A percentile compares a stretch with the other conserved stretches of the same genome.
phyloP scores from a whole-genome alignment of 2,329 filamentous ascomycete genomes.

The Verticillium klebahnii region DNA sequence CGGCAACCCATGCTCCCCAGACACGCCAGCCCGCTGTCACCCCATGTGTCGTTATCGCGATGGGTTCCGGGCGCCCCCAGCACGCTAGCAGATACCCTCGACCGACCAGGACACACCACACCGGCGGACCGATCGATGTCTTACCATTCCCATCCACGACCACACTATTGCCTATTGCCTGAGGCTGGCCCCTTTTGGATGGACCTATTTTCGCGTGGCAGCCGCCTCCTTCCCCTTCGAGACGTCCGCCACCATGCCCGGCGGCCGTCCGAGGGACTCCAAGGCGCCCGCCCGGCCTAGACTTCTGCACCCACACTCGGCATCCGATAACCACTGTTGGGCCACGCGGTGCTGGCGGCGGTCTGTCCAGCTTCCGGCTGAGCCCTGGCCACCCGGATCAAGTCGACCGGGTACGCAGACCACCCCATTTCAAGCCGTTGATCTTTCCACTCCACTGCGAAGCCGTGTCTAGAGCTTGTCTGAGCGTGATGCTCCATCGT shows the following conservation, averaged over 20 bases:
- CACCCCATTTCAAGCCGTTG: too few species aligned
- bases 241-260: neutral
- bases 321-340: neutral
- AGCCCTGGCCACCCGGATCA: neutral
- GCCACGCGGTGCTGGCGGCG: neutral
- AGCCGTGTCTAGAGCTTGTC: too few species aligned
- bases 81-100: neutral
- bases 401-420: neutral
- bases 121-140: neutral
- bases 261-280: neutral
- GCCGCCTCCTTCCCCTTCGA: neutral
- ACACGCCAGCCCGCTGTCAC: neutral
- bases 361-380: neutral
- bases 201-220: neutral
- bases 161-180: neutral
- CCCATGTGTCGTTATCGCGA: neutral
- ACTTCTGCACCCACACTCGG: neutral
- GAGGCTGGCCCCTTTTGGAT: neutral
- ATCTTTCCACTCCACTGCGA: too few species aligned
- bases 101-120: too few species aligned
- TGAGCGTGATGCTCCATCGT: too few species aligned
- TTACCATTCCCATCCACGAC: neutral
- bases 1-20: neutral
- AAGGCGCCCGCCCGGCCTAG: neutral
- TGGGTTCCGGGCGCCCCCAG: neutral